Conservation (phyloP, 1,284 basidiomycete species). For the Heterobasidion parviporum region DNA sequence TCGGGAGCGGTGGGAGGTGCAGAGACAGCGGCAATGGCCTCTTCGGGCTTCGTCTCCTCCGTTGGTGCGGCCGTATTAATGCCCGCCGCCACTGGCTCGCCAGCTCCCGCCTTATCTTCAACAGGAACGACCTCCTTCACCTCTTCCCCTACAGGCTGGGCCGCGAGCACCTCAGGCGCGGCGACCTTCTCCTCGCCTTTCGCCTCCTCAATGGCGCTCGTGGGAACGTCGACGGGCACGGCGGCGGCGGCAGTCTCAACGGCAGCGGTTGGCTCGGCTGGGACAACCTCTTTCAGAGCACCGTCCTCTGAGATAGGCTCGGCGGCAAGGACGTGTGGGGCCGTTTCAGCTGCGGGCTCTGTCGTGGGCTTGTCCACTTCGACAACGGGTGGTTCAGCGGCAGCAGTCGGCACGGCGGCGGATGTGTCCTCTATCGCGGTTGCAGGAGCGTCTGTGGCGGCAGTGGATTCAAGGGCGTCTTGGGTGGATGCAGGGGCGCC, state of each 20-base stretch:
- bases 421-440: no score
- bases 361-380: background rate
- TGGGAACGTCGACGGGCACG: background rate
- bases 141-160: background rate
- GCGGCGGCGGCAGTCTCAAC: slow-evolving; percentile 7
- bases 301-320: background rate
- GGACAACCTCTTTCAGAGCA: slow-evolving; percentile 2
- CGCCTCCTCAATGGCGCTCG: background rate
- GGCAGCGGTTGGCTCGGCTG: background rate
- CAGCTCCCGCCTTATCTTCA: background rate
- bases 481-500: background rate
- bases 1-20: background rate
- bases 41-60: background rate
- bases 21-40: slow-evolving; percentile 2
- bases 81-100: background rate
- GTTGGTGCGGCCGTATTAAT: background rate
- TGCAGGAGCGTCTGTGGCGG: no score
- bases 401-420: background rate
- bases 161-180: slow-evolving; percentile 4
- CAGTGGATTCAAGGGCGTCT: background rate
- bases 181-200: background rate
- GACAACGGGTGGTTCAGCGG: background rate
- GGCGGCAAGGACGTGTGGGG: slow-evolving; percentile 5
- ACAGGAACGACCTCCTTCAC: background rate
- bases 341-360: slow-evolving; percentile 5